These are phyloP conservation scores for Rhodamnia argentea DNA, from an alignment of 345 rosid genomes.

Conservation along the genomic window DNA sequence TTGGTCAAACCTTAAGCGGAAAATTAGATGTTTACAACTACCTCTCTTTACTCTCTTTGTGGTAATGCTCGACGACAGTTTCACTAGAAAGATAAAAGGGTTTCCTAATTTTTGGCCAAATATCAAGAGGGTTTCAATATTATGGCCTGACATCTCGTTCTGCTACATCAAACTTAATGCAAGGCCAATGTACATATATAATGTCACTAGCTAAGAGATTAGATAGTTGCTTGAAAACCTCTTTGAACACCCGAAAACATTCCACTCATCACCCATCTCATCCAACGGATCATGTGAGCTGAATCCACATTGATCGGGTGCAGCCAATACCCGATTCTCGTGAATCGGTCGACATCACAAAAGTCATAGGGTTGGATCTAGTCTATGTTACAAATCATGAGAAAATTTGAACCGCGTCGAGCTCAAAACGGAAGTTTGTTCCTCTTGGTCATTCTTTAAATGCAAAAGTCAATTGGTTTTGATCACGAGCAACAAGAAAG, in stretches of 20 bases:
- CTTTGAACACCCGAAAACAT: not conserved
- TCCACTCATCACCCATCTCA: not conserved
- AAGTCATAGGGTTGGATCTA: not conserved
- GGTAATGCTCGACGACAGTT: not conserved
- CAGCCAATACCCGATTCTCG: not conserved
- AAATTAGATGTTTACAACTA: not conserved
- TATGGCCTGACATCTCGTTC: not conserved
- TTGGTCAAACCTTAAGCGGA: not conserved
- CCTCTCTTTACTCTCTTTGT: not conserved
- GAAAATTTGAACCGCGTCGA: not conserved
- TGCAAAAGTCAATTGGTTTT: not conserved
- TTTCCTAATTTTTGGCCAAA: not conserved
- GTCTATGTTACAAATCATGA: not conserved
- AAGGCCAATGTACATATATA: not conserved
- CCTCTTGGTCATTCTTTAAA: not conserved
- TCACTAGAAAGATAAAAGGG: not conserved
- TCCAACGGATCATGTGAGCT: not conserved
- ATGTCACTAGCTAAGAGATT: not conserved
- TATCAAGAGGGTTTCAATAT: not conserved
- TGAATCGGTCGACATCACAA: not conserved
- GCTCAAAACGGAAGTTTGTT: not conserved
- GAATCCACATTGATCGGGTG: not conserved
- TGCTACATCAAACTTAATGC: not conserved
- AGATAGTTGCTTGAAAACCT: not conserved
- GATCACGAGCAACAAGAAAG: rapidly evolving